A percentile compares a stretch with the other conserved stretches of the same genome.
Evolutionary conservation across 805 yeast species (phyloP).

Genomic region (Blastobotrys mokoenaii): DNA sequence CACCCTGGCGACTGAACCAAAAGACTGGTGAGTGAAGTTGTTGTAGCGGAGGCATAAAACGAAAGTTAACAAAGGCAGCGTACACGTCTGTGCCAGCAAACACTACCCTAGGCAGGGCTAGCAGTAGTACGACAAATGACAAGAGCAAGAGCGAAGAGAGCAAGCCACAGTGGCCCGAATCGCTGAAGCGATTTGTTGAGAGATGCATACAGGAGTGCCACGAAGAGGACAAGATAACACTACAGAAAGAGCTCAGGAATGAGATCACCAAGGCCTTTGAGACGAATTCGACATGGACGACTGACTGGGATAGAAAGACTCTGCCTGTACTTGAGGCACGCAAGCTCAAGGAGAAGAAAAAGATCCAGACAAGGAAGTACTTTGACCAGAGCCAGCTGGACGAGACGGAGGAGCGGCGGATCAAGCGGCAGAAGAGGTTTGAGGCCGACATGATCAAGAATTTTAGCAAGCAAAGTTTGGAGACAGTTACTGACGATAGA

Average conservation of each 20-base stretch:
- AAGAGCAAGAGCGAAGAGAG: not conserved
- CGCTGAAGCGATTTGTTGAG: slow-evolving; percentile 43
- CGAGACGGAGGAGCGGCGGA: slow-evolving; percentile 7
- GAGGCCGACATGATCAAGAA: slow-evolving; percentile 22
- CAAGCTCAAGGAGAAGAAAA: slow-evolving; percentile 1
- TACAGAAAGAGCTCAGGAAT: slow-evolving; percentile 43
- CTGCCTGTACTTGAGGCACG: slow-evolving; percentile 34
- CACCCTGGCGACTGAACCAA: slow-evolving; percentile 15
- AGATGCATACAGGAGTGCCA: slow-evolving; percentile 37
- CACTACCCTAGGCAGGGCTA: not conserved
- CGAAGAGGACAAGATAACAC: slow-evolving; percentile 30
- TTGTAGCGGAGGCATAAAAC: no score
- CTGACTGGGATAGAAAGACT: slow-evolving; percentile 46
- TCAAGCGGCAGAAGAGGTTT: slow-evolving; percentile 43
- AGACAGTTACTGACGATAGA: not conserved
- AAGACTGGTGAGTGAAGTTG: slow-evolving; percentile 1
- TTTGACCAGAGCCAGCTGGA: not conserved
- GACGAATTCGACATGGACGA: slow-evolving; percentile 36
- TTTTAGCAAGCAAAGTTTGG: slow-evolving; percentile 3
- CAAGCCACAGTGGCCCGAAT: slow-evolving; percentile 42
- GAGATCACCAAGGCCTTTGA: slow-evolving; percentile 43
- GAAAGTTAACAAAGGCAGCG: slow-evolving; percentile 2
- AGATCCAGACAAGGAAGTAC: not conserved
- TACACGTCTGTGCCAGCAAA: slow-evolving; percentile 5
- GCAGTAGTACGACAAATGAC: not conserved